Conservation (phyloP, 2,329 filamentous ascomycete species). For the Colletotrichum lentis region DNA sequence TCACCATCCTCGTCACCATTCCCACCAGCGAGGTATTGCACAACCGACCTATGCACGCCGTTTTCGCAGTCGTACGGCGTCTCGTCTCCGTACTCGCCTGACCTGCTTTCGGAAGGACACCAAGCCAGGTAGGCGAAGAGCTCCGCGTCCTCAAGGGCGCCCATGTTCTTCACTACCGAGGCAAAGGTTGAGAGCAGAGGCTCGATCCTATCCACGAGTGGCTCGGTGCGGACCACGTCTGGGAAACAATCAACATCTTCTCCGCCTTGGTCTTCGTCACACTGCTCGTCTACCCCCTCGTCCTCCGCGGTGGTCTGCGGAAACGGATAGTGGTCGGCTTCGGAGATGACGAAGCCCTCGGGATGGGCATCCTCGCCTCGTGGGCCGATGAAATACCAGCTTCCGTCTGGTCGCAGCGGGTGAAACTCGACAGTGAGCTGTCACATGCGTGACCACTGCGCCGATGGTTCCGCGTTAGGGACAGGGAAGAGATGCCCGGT, state of each 20-base stretch:
- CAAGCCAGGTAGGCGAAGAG: constrained; percentile 37
- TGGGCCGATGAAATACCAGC: constrained; percentile 41
- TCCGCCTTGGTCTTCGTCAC: not conserved
- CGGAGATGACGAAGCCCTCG: too few species aligned
- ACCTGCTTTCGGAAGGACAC: not conserved
- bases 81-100: not conserved
- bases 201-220: constrained; percentile 36
- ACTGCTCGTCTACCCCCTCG: not conserved
- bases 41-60: not conserved
- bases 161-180: constrained; percentile 38
- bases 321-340: too few species aligned
- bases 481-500: not conserved
- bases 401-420: constrained; percentile 36
- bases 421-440: constrained; percentile 38
- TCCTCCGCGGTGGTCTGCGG: not conserved
- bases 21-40: not conserved
- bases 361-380: constrained; percentile 35
- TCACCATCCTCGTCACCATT: not conserved
- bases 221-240: constrained; percentile 41
- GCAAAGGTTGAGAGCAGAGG: constrained; percentile 41
- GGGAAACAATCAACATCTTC: constrained; percentile 29
- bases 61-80: not conserved
- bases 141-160: constrained; percentile 39
- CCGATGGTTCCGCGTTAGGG: not conserved
- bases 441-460: constrained; percentile 37